Evolutionary conservation across 2,329 filamentous ascomycete genomes (phyloP).

Genomic region (Pezicula rhizophila): DNA sequence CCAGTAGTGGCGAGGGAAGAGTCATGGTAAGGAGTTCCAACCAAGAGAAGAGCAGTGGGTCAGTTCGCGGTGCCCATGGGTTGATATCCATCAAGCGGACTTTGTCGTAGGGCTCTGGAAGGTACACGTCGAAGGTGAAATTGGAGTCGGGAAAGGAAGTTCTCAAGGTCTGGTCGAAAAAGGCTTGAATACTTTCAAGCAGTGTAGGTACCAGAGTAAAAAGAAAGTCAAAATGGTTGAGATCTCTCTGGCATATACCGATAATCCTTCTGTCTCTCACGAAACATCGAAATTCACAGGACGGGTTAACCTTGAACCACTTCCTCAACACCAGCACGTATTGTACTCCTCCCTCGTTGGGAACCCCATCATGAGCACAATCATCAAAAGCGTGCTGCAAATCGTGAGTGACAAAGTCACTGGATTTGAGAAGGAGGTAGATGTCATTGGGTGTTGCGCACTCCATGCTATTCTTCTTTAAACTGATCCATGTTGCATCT

Average conservation of each 20-base stretch:
- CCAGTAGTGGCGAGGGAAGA: conserved; percentile 52
- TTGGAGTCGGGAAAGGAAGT: conserved; percentile 76
- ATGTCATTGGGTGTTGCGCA: conserved; percentile 85
- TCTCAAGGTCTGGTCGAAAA: conserved; percentile 70
- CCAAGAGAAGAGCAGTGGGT: conserved; percentile 87
- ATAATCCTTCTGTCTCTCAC: conserved; percentile 77
- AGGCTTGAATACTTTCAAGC: conserved; percentile 61
- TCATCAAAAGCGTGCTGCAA: conserved; percentile 89
- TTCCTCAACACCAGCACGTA: conserved; percentile 72
- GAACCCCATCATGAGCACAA: conserved; percentile 34
- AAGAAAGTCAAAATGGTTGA: conserved; percentile 86
- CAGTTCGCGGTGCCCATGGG: conserved; percentile 85
- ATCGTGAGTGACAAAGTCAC: conserved; percentile 91
- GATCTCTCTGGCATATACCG: conserved; percentile 80
- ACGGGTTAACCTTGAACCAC: conserved; percentile 81
- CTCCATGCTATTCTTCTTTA: conserved; percentile 80
- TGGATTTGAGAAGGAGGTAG: conserved; percentile 89
- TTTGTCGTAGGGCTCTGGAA: conserved; percentile 57
- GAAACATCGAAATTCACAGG: conserved; percentile 92
- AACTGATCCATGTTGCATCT: conserved; percentile 89
- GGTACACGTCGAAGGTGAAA: conserved; percentile 89
- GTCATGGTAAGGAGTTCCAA: conserved; percentile 72
- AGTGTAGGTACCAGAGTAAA: conserved; percentile 57
- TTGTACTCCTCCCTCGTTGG: conserved; percentile 31
- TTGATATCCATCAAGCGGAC: conserved; percentile 87